Conservation (phyloP, 2,329 filamentous ascomycete genomes). For the Ophiocordyceps camponoti-floridani region DNA sequence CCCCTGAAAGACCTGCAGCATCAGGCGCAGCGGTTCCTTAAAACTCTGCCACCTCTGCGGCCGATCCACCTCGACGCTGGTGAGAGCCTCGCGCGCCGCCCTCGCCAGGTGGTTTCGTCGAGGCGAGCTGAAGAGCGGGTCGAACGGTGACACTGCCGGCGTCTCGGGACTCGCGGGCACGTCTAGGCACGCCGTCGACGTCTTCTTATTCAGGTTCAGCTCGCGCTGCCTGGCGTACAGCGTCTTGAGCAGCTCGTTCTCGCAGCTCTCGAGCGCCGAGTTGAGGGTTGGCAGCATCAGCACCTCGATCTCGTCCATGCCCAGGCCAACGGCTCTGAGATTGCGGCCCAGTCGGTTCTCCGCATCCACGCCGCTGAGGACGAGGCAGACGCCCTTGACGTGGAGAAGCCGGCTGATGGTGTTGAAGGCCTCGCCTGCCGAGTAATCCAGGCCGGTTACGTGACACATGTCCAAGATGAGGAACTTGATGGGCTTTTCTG, state of each 20-base stretch:
- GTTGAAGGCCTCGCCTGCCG: slow-evolving; percentile 85
- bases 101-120: slow-evolving; percentile 59
- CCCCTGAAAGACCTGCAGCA: slow-evolving; percentile 89
- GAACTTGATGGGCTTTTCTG: slow-evolving; percentile 65
- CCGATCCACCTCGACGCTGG: slow-evolving; percentile 40
- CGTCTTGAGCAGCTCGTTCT: slow-evolving; percentile 79
- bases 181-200: slow-evolving; percentile 25
- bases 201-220: slow-evolving; percentile 24
- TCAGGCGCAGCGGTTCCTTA: slow-evolving; percentile 75
- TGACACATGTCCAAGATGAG: slow-evolving; percentile 77
- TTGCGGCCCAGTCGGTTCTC: slow-evolving; percentile 60
- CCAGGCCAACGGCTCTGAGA: slow-evolving; percentile 70
- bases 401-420: slow-evolving; percentile 73
- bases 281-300: slow-evolving; percentile 79
- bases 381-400: slow-evolving; percentile 59
- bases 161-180: slow-evolving; percentile 22
- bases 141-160: slow-evolving; percentile 12
- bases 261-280: slow-evolving; percentile 80
- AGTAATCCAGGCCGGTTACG: slow-evolving; percentile 89
- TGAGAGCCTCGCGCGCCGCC: slow-evolving; percentile 60
- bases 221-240: slow-evolving; percentile 56
- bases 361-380: slow-evolving; percentile 67
- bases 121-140: slow-evolving; percentile 52
- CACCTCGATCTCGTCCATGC: slow-evolving; percentile 53
- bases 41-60: slow-evolving; percentile 66